Conservation (phyloP, 345 rosid species). For the Gossypium australe region DNA sequence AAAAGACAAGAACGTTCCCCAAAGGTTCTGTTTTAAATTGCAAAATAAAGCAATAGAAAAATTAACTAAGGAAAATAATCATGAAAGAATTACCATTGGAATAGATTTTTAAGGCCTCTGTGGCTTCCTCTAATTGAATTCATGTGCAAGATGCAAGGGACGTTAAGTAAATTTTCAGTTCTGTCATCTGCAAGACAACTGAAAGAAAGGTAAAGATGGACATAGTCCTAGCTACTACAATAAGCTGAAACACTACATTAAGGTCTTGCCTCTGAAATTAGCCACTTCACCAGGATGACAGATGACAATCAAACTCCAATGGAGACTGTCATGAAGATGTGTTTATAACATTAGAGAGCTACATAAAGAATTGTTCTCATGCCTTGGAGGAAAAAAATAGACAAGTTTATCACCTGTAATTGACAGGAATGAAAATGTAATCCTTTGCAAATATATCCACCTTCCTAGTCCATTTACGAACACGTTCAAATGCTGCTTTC, state of each 20-base stretch:
- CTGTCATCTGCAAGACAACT: constrained; percentile 40
- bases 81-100: constrained; percentile 55
- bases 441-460: constrained; percentile 1
- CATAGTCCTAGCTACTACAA: constrained; percentile 11
- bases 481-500: neutral
- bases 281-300: constrained; percentile 8
- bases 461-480: constrained; percentile 2
- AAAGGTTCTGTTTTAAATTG: neutral
- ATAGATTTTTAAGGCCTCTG: constrained; percentile 72
- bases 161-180: constrained; percentile 33
- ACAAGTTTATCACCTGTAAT: neutral
- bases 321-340: neutral
- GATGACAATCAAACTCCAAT: constrained; percentile 6
- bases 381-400: neutral
- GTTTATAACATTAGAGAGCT: neutral
- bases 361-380: neutral
- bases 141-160: constrained; percentile 91
- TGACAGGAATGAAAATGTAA: neutral
- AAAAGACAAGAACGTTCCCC: neutral
- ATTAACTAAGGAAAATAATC: neutral
- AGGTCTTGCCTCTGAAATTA: neutral
- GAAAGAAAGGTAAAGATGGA: constrained; percentile 3
- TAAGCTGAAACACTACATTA: neutral
- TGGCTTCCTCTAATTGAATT: constrained; percentile 96
- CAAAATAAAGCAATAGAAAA: neutral